Conservation (phyloP, 202 grass and related monocot genomes). For the Bolboschoenoplectus hybrid region DNA sequence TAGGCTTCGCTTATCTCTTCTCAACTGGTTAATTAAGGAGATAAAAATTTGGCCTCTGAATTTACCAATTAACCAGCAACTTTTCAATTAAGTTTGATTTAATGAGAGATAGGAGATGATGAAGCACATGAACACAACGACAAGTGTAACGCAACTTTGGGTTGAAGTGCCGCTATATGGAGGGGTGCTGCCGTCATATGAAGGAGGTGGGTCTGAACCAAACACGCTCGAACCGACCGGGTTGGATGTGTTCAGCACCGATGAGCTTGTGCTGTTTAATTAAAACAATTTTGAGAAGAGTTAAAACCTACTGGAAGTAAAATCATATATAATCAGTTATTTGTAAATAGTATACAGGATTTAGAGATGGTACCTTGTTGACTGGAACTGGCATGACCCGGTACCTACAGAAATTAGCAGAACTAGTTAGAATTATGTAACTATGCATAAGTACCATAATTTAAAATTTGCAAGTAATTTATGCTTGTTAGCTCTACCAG, state of each 20-base stretch:
- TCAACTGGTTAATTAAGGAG: background rate
- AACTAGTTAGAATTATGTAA: slow-evolving; percentile 1
- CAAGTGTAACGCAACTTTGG: background rate
- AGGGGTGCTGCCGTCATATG: slow-evolving; percentile 22
- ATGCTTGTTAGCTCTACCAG: background rate
- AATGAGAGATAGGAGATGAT: slow-evolving; percentile 29
- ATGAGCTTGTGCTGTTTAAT: slow-evolving; percentile 45
- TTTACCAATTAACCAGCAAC: background rate
- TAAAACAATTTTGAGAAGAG: slow-evolving; percentile 13
- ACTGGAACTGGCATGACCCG: slow-evolving; percentile 38
- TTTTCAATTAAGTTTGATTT: background rate
- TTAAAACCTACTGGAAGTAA: background rate
- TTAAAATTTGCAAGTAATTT: background rate
- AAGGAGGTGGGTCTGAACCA: slow-evolving; percentile 37
- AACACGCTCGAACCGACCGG: slow-evolving; percentile 40
- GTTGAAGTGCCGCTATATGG: slow-evolving; percentile 25
- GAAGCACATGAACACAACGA: slow-evolving; percentile 28
- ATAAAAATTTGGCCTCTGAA: slow-evolving; percentile 12
- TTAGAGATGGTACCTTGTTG: slow-evolving; percentile 49
- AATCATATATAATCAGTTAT: slow-evolving; percentile 7
- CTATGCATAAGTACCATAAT: background rate
- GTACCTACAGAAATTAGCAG: slow-evolving; percentile 37
- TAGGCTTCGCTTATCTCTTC: background rate
- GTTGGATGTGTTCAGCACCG: slow-evolving; percentile 43
- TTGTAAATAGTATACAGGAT: slow-evolving; percentile 25